A percentile compares a stretch with the other conserved stretches of the same genome.
Conservation (phyloP, 176 grass and related monocot species). For the Oryza meyeriana region DNA sequence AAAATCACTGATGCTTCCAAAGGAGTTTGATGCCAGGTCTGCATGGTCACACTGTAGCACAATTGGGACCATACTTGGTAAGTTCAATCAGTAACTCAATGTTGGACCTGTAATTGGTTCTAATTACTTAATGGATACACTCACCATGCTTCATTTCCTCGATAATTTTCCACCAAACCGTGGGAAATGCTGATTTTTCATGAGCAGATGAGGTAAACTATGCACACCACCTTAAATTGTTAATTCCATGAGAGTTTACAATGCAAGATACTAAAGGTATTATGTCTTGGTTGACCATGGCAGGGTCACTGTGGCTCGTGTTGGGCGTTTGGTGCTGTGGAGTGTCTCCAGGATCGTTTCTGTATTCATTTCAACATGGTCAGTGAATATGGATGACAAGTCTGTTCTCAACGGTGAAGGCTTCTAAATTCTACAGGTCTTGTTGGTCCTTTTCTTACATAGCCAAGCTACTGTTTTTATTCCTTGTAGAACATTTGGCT, state of each 20-base stretch:
- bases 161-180: background rate
- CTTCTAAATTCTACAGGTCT: too few species aligned
- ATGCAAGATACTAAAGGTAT: conserved; percentile 7
- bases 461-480: conserved; percentile 4
- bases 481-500: conserved; percentile 67
- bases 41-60: conserved; percentile 77
- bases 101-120: background rate
- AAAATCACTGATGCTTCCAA: conserved; percentile 53
- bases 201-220: conserved; percentile 83
- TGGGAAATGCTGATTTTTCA: conserved; percentile 16
- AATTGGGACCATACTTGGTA: conserved; percentile 86
- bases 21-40: conserved; percentile 74
- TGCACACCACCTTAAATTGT: background rate
- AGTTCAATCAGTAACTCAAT: background rate
- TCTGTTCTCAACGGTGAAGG: too few species aligned
- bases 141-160: background rate
- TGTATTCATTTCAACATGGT: conserved; percentile 76
- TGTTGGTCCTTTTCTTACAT: conserved; percentile 1
- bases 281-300: conserved; percentile 12
- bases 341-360: conserved; percentile 89
- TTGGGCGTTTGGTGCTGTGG: conserved; percentile 93
- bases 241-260: background rate
- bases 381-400: conserved; percentile 8
- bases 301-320: conserved; percentile 95
- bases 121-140: background rate